phyloP scores from a whole-genome alignment of 345 rosid genomes.

The Reutealis trisperma region DNA sequence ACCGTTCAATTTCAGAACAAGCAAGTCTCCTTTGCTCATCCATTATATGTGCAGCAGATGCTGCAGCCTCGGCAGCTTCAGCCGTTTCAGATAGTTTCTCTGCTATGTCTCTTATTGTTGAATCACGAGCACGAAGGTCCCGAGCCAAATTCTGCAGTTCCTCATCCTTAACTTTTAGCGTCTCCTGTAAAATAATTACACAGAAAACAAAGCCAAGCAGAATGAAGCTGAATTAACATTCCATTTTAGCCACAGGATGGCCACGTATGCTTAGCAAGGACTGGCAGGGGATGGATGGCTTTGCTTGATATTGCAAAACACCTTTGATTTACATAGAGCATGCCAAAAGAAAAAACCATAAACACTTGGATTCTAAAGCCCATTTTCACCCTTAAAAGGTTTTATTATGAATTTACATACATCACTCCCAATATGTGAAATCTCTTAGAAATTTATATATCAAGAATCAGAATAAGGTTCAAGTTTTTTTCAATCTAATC shows the following conservation, averaged over 20 bases:
- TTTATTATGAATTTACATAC: background rate
- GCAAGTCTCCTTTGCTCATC: conserved; percentile 87
- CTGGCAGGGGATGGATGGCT: background rate
- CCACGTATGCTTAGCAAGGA: conserved; percentile 2
- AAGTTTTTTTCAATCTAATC: background rate
- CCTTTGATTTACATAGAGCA: background rate
- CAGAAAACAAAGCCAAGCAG: conserved; percentile 12
- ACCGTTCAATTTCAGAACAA: conserved; percentile 72
- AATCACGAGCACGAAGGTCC: conserved; percentile 88
- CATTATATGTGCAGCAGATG: conserved; percentile 88
- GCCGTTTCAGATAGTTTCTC: conserved; percentile 92
- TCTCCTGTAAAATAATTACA: conserved; percentile 60
- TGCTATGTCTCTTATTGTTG: conserved; percentile 85
- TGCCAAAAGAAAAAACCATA: no score
- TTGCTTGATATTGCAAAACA: background rate
- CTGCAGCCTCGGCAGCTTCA: conserved; percentile 99
- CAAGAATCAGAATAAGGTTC: background rate
- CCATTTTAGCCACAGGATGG: conserved; percentile 1
- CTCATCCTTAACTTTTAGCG: conserved; percentile 92
- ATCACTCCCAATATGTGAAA: background rate
- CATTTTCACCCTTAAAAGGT: background rate
- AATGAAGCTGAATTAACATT: conserved; percentile 18
- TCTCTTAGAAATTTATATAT: background rate
- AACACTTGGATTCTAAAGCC: background rate
- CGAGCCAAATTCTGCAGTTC: conserved; percentile 86